A percentile compares a stretch with the other conserved stretches of the same genome.
Conservation (phyloP, 78 protist genomes). For the Dictyostelium intermedium region DNA sequence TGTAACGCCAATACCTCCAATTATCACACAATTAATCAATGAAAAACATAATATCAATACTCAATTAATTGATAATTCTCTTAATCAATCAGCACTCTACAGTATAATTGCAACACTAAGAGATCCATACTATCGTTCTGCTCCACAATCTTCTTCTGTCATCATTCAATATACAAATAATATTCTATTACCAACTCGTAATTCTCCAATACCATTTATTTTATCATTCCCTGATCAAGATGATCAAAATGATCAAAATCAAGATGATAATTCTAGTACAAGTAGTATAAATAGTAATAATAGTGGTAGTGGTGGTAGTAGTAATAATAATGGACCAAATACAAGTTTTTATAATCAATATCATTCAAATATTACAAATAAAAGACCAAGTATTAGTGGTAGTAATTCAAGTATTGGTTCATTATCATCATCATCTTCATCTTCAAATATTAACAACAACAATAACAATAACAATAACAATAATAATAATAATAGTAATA, state of each 20-base stretch:
- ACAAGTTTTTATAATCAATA: background rate
- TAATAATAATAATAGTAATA: background rate
- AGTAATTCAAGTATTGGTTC: background rate
- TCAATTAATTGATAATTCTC: background rate
- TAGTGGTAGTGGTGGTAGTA: background rate
- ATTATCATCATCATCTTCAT: background rate
- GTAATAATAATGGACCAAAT: background rate
- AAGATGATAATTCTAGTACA: background rate
- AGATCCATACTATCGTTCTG: background rate
- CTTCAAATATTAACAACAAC: background rate
- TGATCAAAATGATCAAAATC: background rate
- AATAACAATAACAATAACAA: background rate
- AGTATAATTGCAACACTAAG: background rate
- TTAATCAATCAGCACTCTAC: background rate
- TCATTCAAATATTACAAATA: background rate
- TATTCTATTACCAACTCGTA: background rate
- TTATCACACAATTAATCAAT: background rate
- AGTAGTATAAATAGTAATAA: background rate
- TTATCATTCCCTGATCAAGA: background rate
- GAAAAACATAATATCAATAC: background rate
- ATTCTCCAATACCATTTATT: constrained; percentile 43
- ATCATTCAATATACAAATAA: constrained; percentile 5
- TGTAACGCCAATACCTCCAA: constrained; percentile 17
- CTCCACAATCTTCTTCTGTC: background rate
- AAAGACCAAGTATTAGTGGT: background rate